A percentile compares a stretch with the other conserved stretches of the same genome.
Evolutionary conservation across 495 filamentous ascomycete genomes (phyloP).

Genomic region (Neurospora sp.): DNA sequence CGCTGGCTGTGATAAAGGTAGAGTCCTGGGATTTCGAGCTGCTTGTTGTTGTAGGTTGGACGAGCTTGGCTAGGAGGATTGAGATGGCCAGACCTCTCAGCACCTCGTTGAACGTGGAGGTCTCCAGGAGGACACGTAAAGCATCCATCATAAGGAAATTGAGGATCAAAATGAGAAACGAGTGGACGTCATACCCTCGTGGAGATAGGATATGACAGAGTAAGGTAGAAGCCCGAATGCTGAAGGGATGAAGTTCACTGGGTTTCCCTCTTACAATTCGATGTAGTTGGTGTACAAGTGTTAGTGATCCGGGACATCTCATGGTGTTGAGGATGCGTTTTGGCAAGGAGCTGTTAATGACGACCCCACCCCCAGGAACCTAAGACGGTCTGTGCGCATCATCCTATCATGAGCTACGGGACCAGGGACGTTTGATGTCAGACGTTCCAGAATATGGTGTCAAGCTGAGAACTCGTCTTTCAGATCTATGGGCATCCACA

Average conservation of each 20-base stretch:
- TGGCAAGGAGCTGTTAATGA: not conserved
- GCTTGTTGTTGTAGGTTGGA: not conserved
- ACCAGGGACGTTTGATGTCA: not conserved
- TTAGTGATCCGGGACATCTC: not conserved
- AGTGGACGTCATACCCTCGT: slow-evolving; percentile 2
- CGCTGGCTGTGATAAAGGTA: not conserved
- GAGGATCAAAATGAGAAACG: not conserved
- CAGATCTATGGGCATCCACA: not conserved
- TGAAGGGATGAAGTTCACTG: not conserved
- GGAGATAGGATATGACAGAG: not conserved
- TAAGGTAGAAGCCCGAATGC: not conserved
- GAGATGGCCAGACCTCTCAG: slow-evolving; percentile 3
- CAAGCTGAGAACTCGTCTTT: not conserved
- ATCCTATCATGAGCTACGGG: not conserved
- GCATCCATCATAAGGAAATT: slow-evolving; percentile 8
- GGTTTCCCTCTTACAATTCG: not conserved
- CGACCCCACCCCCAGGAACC: not conserved
- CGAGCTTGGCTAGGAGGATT: slow-evolving; percentile 3
- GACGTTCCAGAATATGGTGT: not conserved
- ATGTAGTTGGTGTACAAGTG: not conserved
- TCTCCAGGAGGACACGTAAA: not conserved
- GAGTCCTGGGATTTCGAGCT: not conserved
- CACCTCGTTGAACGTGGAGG: slow-evolving; percentile 7
- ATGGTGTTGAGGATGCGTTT: not conserved
- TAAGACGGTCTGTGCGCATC: not conserved